Evolutionary conservation across 2,329 filamentous ascomycete species (phyloP).

Genomic region (Myriosclerotinia curreyana): DNA sequence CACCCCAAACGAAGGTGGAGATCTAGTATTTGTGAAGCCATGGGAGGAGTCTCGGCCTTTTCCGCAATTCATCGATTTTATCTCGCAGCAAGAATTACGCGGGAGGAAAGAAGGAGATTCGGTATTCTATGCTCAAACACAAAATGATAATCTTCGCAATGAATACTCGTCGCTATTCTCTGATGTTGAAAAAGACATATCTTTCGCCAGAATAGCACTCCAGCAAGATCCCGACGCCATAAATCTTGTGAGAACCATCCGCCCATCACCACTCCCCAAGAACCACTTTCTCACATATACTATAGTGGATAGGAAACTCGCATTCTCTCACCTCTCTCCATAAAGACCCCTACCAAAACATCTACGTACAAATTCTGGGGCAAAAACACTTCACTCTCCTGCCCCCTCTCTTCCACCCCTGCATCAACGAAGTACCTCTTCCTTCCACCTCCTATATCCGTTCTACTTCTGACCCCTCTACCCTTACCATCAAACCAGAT

Average conservation of each 20-base stretch:
- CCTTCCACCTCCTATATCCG: slow-evolving; percentile 14
- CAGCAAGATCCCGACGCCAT: slow-evolving; percentile 65
- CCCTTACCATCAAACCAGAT: slow-evolving; percentile 7
- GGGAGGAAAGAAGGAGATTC: slow-evolving; percentile 41
- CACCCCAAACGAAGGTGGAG: slow-evolving; percentile 41
- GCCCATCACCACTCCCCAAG: no score
- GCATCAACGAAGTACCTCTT: slow-evolving; percentile 20
- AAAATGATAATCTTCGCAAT: slow-evolving; percentile 76
- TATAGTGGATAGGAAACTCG: slow-evolving; percentile 69
- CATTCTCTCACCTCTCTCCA: slow-evolving; percentile 69
- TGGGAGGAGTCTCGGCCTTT: slow-evolving; percentile 65
- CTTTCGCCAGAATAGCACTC: slow-evolving; percentile 72
- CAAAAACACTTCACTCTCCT: slow-evolving; percentile 72
- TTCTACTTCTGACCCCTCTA: not conserved
- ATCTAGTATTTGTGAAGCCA: slow-evolving; percentile 65
- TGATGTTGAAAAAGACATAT: slow-evolving; percentile 61
- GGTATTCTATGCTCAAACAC: slow-evolving; percentile 73
- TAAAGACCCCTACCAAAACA: slow-evolving; percentile 82
- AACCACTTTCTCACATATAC: not conserved
- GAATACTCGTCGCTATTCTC: slow-evolving; percentile 65
- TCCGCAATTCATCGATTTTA: slow-evolving; percentile 56
- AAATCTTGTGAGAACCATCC: slow-evolving; percentile 51
- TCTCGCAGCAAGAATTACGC: slow-evolving; percentile 54
- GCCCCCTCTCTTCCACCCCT: slow-evolving; percentile 52
- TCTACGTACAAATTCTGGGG: slow-evolving; percentile 74